A percentile compares a stretch with the other conserved stretches of the same genome.
These are phyloP conservation scores for Butyriboletus appendiculatus DNA, from an alignment of 1,284 basidiomycete species.

Conservation along the genomic window DNA sequence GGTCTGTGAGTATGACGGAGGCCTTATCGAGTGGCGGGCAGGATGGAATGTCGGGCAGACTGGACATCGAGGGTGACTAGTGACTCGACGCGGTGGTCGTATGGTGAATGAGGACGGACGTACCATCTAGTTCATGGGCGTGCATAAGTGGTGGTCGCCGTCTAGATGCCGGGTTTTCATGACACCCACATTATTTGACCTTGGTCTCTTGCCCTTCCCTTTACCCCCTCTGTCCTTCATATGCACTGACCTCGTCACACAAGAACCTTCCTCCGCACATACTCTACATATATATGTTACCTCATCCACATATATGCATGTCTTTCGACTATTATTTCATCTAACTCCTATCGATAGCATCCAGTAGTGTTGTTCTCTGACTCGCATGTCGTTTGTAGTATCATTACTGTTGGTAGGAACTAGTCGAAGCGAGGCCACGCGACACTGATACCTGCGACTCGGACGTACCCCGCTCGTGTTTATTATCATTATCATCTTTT, in stretches of 20 bases:
- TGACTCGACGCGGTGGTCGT: slow-evolving; percentile 10
- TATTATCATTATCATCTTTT: background rate
- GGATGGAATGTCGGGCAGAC: slow-evolving; percentile 13
- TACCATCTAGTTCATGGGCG: background rate
- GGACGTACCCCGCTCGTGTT: background rate
- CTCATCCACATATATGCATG: background rate
- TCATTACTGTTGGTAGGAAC: background rate
- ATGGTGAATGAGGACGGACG: slow-evolving; percentile 5
- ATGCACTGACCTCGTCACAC: background rate
- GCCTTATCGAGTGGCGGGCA: slow-evolving; percentile 11
- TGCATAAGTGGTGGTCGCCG: background rate
- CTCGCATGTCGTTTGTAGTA: background rate
- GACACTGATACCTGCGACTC: background rate
- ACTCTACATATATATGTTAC: background rate
- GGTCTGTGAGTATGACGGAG: slow-evolving; percentile 23
- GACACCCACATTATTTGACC: background rate
- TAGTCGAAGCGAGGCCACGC: background rate
- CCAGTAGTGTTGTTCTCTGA: background rate
- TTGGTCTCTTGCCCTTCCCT: background rate
- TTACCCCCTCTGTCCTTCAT: background rate
- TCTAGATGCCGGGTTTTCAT: background rate
- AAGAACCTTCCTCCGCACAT: background rate
- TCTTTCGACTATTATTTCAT: background rate
- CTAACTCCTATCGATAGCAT: background rate
- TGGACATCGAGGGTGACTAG: slow-evolving; percentile 16